Conservation (phyloP, 1,284 basidiomycete species). For the Microbotryomycetes sp. region DNA sequence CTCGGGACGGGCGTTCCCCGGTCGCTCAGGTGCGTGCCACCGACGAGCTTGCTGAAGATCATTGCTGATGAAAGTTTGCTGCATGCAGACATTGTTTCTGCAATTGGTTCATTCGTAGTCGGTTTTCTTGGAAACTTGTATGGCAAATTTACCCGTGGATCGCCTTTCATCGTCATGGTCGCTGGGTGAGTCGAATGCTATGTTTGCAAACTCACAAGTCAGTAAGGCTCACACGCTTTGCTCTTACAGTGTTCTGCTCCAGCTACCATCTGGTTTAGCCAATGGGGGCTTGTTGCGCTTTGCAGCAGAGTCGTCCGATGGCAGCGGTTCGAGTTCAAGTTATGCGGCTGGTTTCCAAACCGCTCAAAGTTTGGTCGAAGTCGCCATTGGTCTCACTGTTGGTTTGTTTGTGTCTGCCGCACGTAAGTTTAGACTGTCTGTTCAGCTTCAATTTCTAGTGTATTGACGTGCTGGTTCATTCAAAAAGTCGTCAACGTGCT, state of each 20-base stretch:
- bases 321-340: conserved; percentile 49
- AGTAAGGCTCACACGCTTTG: neutral
- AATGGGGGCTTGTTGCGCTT: conserved; percentile 76
- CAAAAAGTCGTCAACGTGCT: conserved; percentile 20
- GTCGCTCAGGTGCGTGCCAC: conserved; percentile 70
- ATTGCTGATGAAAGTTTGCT: conserved; percentile 9
- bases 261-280: conserved; percentile 78
- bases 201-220: conserved; percentile 9
- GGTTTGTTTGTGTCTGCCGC: conserved; percentile 55
- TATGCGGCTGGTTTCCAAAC: conserved; percentile 58
- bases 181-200: conserved; percentile 56
- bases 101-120: conserved; percentile 66
- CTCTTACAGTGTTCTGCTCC: conserved; percentile 59
- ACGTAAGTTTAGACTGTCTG: conserved; percentile 35
- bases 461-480: conserved; percentile 1
- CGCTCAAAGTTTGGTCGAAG: conserved; percentile 46
- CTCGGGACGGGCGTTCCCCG: conserved; percentile 56
- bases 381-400: conserved; percentile 56
- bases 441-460: neutral
- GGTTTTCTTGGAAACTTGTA: conserved; percentile 77
- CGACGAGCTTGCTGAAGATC: neutral
- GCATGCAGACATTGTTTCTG: conserved; percentile 38
- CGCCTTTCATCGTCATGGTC: conserved; percentile 60
- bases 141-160: conserved; percentile 68
- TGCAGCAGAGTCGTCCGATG: conserved; percentile 52